Percentiles rank a stretch among this genome's conserved stretches.
These are phyloP conservation scores for Naganishia sp. DNA, from an alignment of 1,284 basidiomycete species.

Conservation along the genomic window DNA sequence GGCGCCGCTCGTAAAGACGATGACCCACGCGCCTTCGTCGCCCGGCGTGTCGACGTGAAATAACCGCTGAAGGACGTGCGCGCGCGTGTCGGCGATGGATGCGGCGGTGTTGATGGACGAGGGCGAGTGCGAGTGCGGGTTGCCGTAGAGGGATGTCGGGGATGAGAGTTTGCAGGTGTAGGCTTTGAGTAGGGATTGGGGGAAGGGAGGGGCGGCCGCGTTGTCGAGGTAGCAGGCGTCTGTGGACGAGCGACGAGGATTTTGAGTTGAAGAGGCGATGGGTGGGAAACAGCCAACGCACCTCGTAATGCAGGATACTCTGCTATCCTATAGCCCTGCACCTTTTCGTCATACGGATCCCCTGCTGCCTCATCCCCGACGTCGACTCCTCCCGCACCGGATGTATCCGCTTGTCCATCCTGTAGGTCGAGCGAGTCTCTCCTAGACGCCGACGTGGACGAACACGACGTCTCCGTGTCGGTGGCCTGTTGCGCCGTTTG, in stretches of 20 bases:
- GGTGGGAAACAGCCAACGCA: slow-evolving; percentile 2
- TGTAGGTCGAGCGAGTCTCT: slow-evolving; percentile 3
- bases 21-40: slow-evolving; percentile 40
- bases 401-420: neutral
- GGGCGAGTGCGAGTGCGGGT: slow-evolving; percentile 48
- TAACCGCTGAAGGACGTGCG: slow-evolving; percentile 40
- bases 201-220: slow-evolving; percentile 45
- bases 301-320: slow-evolving; percentile 37
- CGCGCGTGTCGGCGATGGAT: slow-evolving; percentile 38
- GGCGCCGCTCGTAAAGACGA: slow-evolving; percentile 78
- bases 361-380: neutral
- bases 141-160: slow-evolving; percentile 39
- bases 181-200: slow-evolving; percentile 36
- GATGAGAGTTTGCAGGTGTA: slow-evolving; percentile 35
- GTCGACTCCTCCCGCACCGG: neutral
- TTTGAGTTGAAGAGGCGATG: neutral
- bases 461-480: slow-evolving; percentile 26
- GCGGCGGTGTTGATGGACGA: slow-evolving; percentile 38
- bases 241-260: neutral
- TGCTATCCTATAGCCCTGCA: slow-evolving; percentile 17
- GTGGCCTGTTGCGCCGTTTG: neutral
- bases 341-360: slow-evolving; percentile 22
- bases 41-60: slow-evolving; percentile 34
- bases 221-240: slow-evolving; percentile 44
- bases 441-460: slow-evolving; percentile 10